phyloP scores from a whole-genome alignment of 495 filamentous ascomycete species.

The Umbilicaria muhlenbergii region DNA sequence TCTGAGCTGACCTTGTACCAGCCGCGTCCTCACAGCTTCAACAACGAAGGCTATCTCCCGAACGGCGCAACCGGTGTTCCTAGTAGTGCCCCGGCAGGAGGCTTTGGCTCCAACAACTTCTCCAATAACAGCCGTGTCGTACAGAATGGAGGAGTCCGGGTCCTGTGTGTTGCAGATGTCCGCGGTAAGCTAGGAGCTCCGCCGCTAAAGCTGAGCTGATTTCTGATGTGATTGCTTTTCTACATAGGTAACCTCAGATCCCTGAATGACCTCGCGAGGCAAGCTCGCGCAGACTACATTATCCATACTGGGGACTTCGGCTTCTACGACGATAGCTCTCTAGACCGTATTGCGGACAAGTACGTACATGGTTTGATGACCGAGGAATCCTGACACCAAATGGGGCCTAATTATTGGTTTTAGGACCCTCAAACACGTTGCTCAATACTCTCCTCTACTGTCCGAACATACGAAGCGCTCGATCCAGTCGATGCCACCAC shows the following conservation, averaged over 20 bases:
- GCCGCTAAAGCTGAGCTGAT: background rate
- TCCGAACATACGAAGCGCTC: slow-evolving; percentile 73
- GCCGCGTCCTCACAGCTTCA: slow-evolving; percentile 10
- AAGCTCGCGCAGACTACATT: slow-evolving; percentile 87
- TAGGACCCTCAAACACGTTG: slow-evolving; percentile 95
- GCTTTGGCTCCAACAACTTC: slow-evolving; percentile 26
- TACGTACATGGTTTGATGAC: slow-evolving; percentile 31
- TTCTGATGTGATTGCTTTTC: slow-evolving; percentile 1
- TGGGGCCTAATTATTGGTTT: slow-evolving; percentile 16
- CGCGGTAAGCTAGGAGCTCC: slow-evolving; percentile 49
- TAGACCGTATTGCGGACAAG: slow-evolving; percentile 98
- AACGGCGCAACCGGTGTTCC: slow-evolving; percentile 12
- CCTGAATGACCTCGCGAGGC: slow-evolving; percentile 86
- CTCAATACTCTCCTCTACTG: slow-evolving; percentile 93
- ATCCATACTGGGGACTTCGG: slow-evolving; percentile 98
- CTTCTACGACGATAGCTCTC: slow-evolving; percentile 91
- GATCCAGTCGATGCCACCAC: slow-evolving; percentile 50
- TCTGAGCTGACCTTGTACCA: background rate
- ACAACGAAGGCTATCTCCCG: slow-evolving; percentile 13
- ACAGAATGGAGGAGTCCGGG: slow-evolving; percentile 67
- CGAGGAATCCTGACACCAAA: slow-evolving; percentile 2
- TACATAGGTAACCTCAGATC: slow-evolving; percentile 77
- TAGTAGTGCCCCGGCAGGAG: slow-evolving; percentile 22
- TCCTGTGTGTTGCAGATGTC: slow-evolving; percentile 95
- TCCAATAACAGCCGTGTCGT: slow-evolving; percentile 61